A percentile compares a stretch with the other conserved stretches of the same genome.
phyloP scores from a whole-genome alignment of 805 yeast genomes.

The Ogataea methanolica region DNA sequence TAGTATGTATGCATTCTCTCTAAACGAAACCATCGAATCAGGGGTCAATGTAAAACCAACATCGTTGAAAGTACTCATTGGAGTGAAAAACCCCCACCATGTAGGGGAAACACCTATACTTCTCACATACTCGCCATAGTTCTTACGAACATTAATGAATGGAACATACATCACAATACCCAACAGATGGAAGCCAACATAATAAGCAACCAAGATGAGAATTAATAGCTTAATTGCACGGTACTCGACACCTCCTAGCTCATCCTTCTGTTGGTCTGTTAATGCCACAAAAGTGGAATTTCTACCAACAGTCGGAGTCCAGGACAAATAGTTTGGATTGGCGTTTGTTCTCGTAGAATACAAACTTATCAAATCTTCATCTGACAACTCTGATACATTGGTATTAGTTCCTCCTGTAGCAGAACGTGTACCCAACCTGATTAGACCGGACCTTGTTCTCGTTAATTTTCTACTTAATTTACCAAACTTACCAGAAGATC shows the following conservation, averaged over 20 bases:
- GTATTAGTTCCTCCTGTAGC: neutral
- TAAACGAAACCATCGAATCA: slow-evolving; percentile 70
- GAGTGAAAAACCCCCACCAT: slow-evolving; percentile 93
- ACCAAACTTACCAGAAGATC: slow-evolving; percentile 7
- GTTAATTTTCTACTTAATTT: slow-evolving; percentile 25
- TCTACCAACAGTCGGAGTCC: slow-evolving; percentile 89
- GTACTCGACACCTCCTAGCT: slow-evolving; percentile 96
- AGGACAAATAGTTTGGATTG: slow-evolving; percentile 65
- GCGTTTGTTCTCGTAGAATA: slow-evolving; percentile 15
- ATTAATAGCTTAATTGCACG: slow-evolving; percentile 78
- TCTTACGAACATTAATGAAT: slow-evolving; percentile 46
- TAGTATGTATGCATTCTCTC: slow-evolving; percentile 58
- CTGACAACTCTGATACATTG: slow-evolving; percentile 16
- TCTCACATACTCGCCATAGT: slow-evolving; percentile 41
- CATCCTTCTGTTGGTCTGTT: slow-evolving; percentile 82
- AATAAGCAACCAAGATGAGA: slow-evolving; percentile 59
- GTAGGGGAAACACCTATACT: slow-evolving; percentile 63
- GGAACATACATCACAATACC: slow-evolving; percentile 52
- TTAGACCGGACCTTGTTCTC: slow-evolving; percentile 11
- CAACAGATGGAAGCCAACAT: slow-evolving; percentile 68
- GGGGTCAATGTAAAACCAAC: slow-evolving; percentile 80
- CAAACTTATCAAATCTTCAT: slow-evolving; percentile 27
- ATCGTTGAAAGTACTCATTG: slow-evolving; percentile 78
- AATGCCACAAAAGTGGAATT: slow-evolving; percentile 87
- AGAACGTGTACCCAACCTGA: neutral